Evolutionary conservation across 1,284 basidiomycete genomes (phyloP).

Genomic region (Marasmius oreades): DNA sequence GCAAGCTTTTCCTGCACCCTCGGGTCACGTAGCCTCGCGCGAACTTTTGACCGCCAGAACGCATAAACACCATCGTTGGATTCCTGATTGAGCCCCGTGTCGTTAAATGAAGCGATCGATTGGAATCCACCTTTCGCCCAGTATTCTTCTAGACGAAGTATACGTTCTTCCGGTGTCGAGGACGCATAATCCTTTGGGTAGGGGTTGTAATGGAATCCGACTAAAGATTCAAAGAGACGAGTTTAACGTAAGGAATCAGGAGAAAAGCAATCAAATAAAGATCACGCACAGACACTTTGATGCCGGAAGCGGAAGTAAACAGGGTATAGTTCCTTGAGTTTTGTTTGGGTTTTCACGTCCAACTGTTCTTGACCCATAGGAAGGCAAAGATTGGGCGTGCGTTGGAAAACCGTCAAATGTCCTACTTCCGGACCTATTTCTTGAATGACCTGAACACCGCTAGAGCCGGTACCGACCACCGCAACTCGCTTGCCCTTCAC

Average conservation of each 20-base stretch:
- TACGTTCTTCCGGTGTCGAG: slow-evolving; percentile 18
- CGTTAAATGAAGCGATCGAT: slow-evolving; percentile 16
- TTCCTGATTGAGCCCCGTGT: slow-evolving; percentile 14
- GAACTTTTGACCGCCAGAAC: slow-evolving; percentile 22
- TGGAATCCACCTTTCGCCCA: slow-evolving; percentile 20
- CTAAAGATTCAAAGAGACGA: background rate
- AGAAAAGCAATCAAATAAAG: background rate
- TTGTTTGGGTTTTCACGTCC: slow-evolving; percentile 6
- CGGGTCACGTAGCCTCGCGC: slow-evolving; percentile 16
- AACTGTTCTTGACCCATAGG: slow-evolving; percentile 19
- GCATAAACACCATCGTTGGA: slow-evolving; percentile 18
- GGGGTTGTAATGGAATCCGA: slow-evolving; percentile 15
- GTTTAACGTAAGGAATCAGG: background rate
- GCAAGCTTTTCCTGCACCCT: slow-evolving; percentile 22
- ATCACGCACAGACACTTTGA: slow-evolving; percentile 15
- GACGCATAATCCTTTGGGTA: slow-evolving; percentile 8
- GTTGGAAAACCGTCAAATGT: slow-evolving; percentile 25
- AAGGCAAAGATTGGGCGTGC: slow-evolving; percentile 20
- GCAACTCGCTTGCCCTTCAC: slow-evolving; percentile 19
- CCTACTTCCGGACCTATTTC: slow-evolving; percentile 16
- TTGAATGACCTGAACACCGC: slow-evolving; percentile 23
- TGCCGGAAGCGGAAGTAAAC: slow-evolving; percentile 15
- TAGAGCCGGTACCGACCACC: slow-evolving; percentile 24
- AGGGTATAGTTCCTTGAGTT: slow-evolving; percentile 18
- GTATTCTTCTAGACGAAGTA: slow-evolving; percentile 17